phyloP scores from a whole-genome alignment of 495 filamentous ascomycete species.

The Bryoglossum gracile region DNA sequence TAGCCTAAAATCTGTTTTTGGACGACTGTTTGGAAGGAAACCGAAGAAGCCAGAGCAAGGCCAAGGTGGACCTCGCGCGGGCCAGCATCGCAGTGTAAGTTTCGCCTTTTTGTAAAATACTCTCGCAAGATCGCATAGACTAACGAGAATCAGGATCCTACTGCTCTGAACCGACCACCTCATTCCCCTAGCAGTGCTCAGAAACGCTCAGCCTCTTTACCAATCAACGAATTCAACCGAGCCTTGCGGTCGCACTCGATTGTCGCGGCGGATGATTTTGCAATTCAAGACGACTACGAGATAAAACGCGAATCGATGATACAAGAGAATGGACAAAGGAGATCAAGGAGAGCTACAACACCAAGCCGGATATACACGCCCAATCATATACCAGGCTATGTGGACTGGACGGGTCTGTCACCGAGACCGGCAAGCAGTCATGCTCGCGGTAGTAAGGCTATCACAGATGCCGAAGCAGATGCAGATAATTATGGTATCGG shows the following conservation, averaged over 20 bases:
- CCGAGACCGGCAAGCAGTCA: conserved; percentile 48
- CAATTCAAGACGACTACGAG: conserved; percentile 33
- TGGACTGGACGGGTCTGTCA: conserved; percentile 39
- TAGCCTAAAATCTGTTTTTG: conserved; percentile 39
- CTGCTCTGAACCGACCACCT: conserved; percentile 27
- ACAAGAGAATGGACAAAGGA: conserved; percentile 31
- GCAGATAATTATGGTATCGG: conserved; percentile 31
- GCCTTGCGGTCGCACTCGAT: conserved; percentile 48
- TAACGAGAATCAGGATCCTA: conserved; percentile 36
- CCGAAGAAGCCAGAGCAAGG: conserved; percentile 30
- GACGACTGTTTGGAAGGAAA: conserved; percentile 37
- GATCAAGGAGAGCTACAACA: conserved; percentile 30
- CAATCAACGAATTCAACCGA: conserved; percentile 45
- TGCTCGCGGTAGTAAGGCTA: conserved; percentile 33
- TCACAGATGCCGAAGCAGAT: conserved; percentile 10
- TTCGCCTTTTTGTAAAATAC: no score
- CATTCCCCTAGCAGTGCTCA: conserved; percentile 21
- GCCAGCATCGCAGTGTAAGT: conserved; percentile 40
- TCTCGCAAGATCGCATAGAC: conserved; percentile 3
- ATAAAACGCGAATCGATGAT: conserved; percentile 36
- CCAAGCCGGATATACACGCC: conserved; percentile 22
- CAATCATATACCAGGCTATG: conserved; percentile 25
- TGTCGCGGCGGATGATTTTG: conserved; percentile 27
- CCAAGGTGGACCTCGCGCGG: conserved; percentile 7
- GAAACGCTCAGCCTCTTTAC: conserved; percentile 43